Conservation (phyloP, 176 grass and related monocot genomes). For the Bothriochloa decipiens region DNA sequence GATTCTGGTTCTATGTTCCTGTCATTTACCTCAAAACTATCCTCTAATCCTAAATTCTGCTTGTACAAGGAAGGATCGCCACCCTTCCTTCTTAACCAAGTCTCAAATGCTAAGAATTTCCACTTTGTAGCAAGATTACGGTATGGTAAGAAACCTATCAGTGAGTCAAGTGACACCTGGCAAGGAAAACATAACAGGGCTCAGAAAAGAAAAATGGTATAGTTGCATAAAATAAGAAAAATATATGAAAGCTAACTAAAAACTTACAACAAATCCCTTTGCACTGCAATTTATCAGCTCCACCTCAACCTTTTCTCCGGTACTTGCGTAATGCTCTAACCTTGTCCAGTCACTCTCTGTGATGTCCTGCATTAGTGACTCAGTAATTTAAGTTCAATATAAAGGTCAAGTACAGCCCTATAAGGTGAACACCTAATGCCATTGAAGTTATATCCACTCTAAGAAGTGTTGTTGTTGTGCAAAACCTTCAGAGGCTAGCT, state of each 20-base stretch:
- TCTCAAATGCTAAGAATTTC: slow-evolving; percentile 90
- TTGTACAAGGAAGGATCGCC: slow-evolving; percentile 73
- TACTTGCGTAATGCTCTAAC: slow-evolving; percentile 61
- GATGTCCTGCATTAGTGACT: slow-evolving; percentile 51
- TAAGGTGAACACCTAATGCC: background rate
- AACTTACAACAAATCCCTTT: slow-evolving; percentile 92
- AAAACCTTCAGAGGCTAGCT: slow-evolving; percentile 16
- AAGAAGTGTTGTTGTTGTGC: background rate
- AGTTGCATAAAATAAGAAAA: slow-evolving; percentile 7
- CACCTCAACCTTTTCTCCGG: slow-evolving; percentile 81
- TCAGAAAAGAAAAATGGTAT: slow-evolving; percentile 36
- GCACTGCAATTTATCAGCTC: slow-evolving; percentile 84
- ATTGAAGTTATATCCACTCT: slow-evolving; percentile 2
- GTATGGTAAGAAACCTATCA: slow-evolving; percentile 92
- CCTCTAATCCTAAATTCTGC: slow-evolving; percentile 59
- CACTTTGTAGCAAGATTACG: slow-evolving; percentile 78
- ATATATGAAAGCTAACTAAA: slow-evolving; percentile 2
- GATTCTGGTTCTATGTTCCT: slow-evolving; percentile 51
- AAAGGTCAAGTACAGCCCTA: slow-evolving; percentile 11
- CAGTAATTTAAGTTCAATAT: slow-evolving; percentile 19
- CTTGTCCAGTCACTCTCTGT: slow-evolving; percentile 69
- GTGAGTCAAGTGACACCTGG: slow-evolving; percentile 87
- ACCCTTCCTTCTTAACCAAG: slow-evolving; percentile 91
- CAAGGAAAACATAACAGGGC: slow-evolving; percentile 37
- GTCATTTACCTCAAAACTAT: slow-evolving; percentile 49